phyloP scores from a whole-genome alignment of 495 filamentous ascomycete species.

The Neurospora africana region DNA sequence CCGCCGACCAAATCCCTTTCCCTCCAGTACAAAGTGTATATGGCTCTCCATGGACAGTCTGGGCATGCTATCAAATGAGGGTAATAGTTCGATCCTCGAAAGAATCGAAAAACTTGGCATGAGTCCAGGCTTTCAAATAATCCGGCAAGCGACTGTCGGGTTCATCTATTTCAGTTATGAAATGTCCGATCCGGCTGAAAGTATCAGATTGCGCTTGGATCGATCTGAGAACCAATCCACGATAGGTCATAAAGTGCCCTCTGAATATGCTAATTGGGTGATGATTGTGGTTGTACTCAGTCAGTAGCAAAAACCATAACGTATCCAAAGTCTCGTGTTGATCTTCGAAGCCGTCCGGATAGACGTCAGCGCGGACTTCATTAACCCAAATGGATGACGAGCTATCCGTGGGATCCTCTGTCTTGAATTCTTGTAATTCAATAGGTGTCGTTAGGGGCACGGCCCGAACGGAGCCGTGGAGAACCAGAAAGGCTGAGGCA shows the following conservation, averaged over 20 bases:
- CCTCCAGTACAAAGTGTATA: too few relatives aligned
- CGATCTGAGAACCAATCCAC: neutral
- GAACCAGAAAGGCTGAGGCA: neutral
- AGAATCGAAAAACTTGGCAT: neutral
- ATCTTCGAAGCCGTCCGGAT: neutral
- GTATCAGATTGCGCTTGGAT: neutral
- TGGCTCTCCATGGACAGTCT: too few relatives aligned
- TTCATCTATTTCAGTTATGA: neutral
- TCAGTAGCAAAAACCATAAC: neutral
- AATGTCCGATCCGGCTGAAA: neutral
- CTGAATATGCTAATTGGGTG: too few relatives aligned
- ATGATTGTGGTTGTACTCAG: neutral
- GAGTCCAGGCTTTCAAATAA: neutral
- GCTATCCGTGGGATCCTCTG: neutral
- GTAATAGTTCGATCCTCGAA: neutral
- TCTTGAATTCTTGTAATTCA: neutral
- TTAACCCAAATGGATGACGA: neutral
- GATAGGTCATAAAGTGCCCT: too few relatives aligned
- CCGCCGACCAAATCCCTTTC: too few relatives aligned
- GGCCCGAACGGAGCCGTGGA: neutral
- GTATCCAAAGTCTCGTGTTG: neutral
- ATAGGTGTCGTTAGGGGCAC: neutral
- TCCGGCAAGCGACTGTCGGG: neutral
- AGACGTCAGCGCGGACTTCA: neutral
- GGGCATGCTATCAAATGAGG: neutral